Base-by-base conservation (phyloP, 1,284 basidiomycete genomes). In the Taiwanofungus camphoratus region DNA sequence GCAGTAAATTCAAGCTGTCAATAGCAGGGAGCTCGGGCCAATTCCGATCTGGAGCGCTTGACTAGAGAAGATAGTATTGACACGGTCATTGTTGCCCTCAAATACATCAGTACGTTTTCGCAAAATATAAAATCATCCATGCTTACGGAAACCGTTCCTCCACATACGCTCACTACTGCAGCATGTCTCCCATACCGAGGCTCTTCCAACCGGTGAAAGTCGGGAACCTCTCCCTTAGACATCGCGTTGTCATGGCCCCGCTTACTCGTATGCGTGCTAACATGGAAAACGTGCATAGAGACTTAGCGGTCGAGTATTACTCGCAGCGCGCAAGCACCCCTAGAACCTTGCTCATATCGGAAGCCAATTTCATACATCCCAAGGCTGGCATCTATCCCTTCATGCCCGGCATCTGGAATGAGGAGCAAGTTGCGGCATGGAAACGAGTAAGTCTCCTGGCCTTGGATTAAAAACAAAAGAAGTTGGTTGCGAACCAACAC, bases 311-410 rank as follows among this genome's bases (percentile, higher is more conserved):
- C 20, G 60, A 65, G 19, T 73, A 75, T 51, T 76, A 75, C 52
- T 45, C 54, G 0, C 74, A 75, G 46, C 61, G 73, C 5, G 67
- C 65, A 1, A 56, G 52, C 26, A 50, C 46, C 2, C 63, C 67
- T 0, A 73, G 73, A 0, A 68, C 69, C 0, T 52, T 76, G 2
- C 53, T 76, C n/a, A 69, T 76, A 37, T 60, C 67, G 2, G 74
- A 76, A 51, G 70, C 56, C 0, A 69, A 66, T 0, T 55, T 68
- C 41, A 67, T 76, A 36, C 58, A 60, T 16, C 44, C 58, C 8
- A 53, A 62, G 30, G 69, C 67, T 0, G 65, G 60, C 12, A 68
- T 68, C 5, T 57, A 54, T 29, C 21, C 43, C 2, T 51, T 68
- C 39, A 56, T 60, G 0, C 73, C 70, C 1, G 64, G 67, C 13